Evolutionary conservation across 495 filamentous ascomycete species (phyloP), one percentile per base, ranked within the genome.

Genomic region (Aspergillus ostianus): DNA sequence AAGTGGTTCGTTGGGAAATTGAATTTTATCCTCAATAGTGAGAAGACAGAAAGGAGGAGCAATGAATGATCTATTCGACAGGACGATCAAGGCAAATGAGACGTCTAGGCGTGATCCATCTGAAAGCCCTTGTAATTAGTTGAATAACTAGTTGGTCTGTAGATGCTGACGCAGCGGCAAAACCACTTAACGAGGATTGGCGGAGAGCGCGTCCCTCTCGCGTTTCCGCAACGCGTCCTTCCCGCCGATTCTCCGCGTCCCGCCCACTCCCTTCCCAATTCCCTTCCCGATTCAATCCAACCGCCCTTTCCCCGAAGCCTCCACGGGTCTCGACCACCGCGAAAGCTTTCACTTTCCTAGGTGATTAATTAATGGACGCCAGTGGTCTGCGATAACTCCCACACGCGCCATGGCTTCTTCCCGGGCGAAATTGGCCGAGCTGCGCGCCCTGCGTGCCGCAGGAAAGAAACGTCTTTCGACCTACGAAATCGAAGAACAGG

Each of bases 401-500:
- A 18, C 48, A 32, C 46, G 6, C 56, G 58, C 55, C 64, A 80
- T 80, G 77, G 65, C 74, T 64, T 64, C 76, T 48, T 63, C 67
- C 59, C 71, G 70, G 23, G 75, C 72, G n/a, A 77, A 68, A 56
- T 67, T 95, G 69, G 92, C 88, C 30, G 90, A 97, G 80, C 82
- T 97, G 52, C 84, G 84, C 64, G 90, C 90, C 67, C 84, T 98
- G 56, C 90, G 91, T 56, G 87, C 90, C 65, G 82, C 93, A 12
- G 94, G 94, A 69, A 96, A 96, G 79, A 97, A 91, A 70, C 87
- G 88, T 56, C 82, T 93, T 36, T 88, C 91, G 56, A 87, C 84
- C n/a, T 98, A 98, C 77, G 76, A 97, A 71, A 83, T 98, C 58
- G 84, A 90, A 71, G 87, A 97, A 55, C 89, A 89, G 65, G 87